These are phyloP conservation scores for Trypanosoma brucei DNA, from an alignment of 208 protist species.

Conservation along the genomic window DNA sequence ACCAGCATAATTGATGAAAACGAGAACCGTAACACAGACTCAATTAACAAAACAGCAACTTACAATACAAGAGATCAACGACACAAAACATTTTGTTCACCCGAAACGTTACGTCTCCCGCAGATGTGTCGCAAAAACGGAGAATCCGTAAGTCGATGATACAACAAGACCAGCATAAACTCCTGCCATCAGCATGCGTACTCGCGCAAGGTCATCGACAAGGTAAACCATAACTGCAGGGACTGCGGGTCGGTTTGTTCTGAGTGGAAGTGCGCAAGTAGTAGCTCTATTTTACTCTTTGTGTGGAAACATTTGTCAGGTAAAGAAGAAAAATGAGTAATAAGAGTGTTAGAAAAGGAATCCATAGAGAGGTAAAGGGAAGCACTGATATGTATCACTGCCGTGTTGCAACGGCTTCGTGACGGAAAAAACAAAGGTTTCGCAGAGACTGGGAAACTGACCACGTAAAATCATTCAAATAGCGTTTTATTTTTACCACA, in stretches of 20 bases:
- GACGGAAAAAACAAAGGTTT: background rate
- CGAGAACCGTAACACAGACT: background rate
- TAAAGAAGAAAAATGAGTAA: too few relatives aligned
- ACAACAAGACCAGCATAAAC: conserved; percentile 50
- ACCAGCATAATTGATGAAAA: background rate
- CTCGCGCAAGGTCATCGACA: background rate
- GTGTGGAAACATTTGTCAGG: background rate
- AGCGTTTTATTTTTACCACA: background rate
- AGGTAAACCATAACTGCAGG: background rate
- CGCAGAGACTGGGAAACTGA: background rate
- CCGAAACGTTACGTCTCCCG: conserved; percentile 24
- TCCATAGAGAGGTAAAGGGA: too few relatives aligned
- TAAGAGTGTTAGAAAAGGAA: too few relatives aligned
- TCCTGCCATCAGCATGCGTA: conserved; percentile 16
- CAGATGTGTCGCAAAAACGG: conserved; percentile 54
- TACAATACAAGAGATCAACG: background rate
- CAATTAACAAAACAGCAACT: background rate
- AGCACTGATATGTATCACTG: too few relatives aligned
- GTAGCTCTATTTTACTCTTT: background rate
- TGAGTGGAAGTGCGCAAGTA: background rate
- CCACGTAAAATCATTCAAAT: background rate
- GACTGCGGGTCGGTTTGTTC: conserved; percentile 2
- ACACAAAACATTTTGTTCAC: too few relatives aligned
- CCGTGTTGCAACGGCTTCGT: too few relatives aligned
- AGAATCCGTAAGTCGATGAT: conserved; percentile 68